Base-by-base conservation (phyloP, 2,329 filamentous ascomycete species). In the Claviceps digitariae region DNA sequence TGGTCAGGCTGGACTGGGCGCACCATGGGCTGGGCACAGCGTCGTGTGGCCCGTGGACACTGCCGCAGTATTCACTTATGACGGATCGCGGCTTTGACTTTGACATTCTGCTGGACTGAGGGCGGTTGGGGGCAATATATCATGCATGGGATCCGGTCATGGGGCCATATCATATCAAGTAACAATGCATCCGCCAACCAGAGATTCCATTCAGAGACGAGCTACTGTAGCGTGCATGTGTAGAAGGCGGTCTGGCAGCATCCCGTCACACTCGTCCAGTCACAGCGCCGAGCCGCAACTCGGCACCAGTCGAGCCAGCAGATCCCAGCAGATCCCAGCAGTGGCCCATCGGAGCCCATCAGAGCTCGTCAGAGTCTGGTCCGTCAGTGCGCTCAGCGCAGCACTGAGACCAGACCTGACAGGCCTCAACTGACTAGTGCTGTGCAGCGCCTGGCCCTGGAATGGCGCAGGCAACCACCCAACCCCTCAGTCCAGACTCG, bases 11-110 rank as follows among this genome's bases (percentile, higher is more conserved):
- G 54, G 81, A 85, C 65, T 79, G 75, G 69, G 71, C 68, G 57
- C 80, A 84, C 64, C 80, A 84, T 61, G 82, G 81, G 0, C 59
- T 84, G 34, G 81, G 81, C 0, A 82, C 77, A 10, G 81, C 75
- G 7, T 80, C 76, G 50, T 84, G 81, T 64, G 81, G 81, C 25
- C 79, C 79, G 0, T 74, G 73, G 53, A 78, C 76, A 21, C 55
- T 77, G 64, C 69, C 69, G 4, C 52, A 72, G 62, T 77, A 79
- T 60, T 67, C 70, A 57, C 64, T 78, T 17, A 62, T 62, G 59
- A 68, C 67, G 27, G 64, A 67, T 54, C 61, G 61, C 47, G 68
- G 71, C 55, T 76, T 73, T 58, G 67, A 72, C 51, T 65, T 71
- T 34, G 71, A 74, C 62, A 50, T 76, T 23, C 46, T 75, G 15